Evolutionary conservation across 1,139 yeast species (phyloP), one percentile per base, ranked within the genome.

Genomic region (Scheffersomyces illinoinensis): DNA sequence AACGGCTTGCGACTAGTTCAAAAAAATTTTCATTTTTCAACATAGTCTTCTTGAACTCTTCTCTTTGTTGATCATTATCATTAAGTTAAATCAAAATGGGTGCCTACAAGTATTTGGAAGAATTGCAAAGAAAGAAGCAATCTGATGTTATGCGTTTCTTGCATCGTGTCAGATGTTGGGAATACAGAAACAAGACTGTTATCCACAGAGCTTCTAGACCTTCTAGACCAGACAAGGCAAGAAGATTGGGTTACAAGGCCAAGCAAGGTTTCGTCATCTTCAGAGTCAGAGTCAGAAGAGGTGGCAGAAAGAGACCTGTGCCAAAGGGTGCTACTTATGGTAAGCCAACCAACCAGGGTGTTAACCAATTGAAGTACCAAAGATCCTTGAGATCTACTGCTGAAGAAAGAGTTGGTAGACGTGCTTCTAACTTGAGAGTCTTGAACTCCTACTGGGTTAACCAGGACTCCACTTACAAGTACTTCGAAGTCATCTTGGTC

Each of bases 281-380:
- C 97, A 91, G 99, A 85, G 85, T 93, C 82, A 93, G 99, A 86
- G 99, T 95, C 76, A 93, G 98, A 88, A 92, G 99, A 87, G 99
- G 99, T 88, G 95, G 96, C 88, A 93, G 99, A 90, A 95, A 95
- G 97, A 92, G 97, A 87, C 98, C 98, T 76, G 98, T 90, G 77
- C 93, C 96, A 86, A 95, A 95, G 95, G 99, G 99, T 91, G 98
- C 98, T 76, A 95, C 98, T 81, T 93, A 93, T 90, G 99, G 99
- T 91, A 95, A 95, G 91, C 99, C 99, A 89, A 95, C 99, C 87
- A 95, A 95, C 97, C 97, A 92, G 87, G 99, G 99, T 91, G 96
- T 95, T 74, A 89, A 89, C 88, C 98, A 95, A 84, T 91, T 95
- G 87, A 95, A 95, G 88, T 93, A 93, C 97, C 99, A 95, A 88